phyloP scores from a whole-genome alignment of 2,329 filamentous ascomycete genomes.

The Monosporascus sp. region DNA sequence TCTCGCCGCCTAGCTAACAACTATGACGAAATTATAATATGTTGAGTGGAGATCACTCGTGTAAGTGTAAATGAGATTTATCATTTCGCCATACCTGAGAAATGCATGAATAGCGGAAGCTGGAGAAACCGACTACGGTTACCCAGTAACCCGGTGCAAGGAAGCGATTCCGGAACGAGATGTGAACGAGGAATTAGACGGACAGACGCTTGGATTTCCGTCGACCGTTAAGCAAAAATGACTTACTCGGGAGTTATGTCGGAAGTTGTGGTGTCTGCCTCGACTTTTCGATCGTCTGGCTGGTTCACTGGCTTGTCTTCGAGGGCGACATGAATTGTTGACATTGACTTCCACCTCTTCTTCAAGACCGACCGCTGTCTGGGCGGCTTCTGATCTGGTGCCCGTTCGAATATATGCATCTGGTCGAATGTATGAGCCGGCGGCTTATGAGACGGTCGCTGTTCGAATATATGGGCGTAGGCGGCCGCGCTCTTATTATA shows the following conservation, averaged over 20 bases:
- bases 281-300: not conserved
- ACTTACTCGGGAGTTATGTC: not conserved
- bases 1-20: no score
- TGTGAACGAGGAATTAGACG: not conserved
- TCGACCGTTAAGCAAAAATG: not conserved
- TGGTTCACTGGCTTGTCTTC: not conserved
- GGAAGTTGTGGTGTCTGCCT: not conserved
- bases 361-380: not conserved
- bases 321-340: not conserved
- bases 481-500: not conserved
- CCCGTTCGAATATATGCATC: not conserved
- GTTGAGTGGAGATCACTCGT: not conserved
- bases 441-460: not conserved
- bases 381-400: not conserved
- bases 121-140: not conserved
- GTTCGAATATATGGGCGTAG: not conserved
- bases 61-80: not conserved
- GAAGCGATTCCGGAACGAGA: not conserved
- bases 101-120: not conserved
- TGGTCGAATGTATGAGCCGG: not conserved
- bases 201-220: not conserved
- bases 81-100: not conserved
- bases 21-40: not conserved
- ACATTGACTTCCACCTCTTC: not conserved
- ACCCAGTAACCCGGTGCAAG: not conserved